Conservation (phyloP, 441 rosid species). For the Eugenia klotzschiana region DNA sequence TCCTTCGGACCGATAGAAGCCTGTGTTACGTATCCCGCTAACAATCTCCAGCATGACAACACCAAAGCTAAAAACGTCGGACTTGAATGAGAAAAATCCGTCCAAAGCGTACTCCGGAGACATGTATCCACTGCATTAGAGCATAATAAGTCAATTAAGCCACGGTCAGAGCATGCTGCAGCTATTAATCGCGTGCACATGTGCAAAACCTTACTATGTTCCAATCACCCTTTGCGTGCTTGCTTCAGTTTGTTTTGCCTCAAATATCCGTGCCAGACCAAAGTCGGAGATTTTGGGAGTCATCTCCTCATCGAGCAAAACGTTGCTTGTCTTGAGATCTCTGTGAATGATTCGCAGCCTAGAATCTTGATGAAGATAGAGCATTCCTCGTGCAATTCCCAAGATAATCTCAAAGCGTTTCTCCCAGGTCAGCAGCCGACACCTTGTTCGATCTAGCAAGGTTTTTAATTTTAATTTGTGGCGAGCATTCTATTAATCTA, state of each 20-base stretch:
- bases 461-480: not conserved
- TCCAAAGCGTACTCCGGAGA: not conserved
- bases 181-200: not conserved
- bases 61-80: not conserved
- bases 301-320: constrained; percentile 34
- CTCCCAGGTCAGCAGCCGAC: constrained; percentile 29
- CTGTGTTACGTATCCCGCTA: not conserved
- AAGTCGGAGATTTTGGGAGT: constrained; percentile 38
- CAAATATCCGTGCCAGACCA: constrained; percentile 40
- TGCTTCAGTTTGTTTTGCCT: constrained; percentile 41
- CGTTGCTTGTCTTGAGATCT: constrained; percentile 32
- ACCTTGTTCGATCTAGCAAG: constrained; percentile 21
- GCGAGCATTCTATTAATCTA: not conserved
- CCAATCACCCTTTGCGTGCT: constrained; percentile 47
- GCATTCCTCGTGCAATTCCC: constrained; percentile 49
- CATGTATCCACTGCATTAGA: not conserved
- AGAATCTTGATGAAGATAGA: constrained; percentile 66
- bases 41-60: not conserved
- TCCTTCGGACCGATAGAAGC: not conserved
- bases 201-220: constrained; percentile 32
- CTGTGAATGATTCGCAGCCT: constrained; percentile 43
- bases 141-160: not conserved
- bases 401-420: constrained; percentile 27
- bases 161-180: rapidly evolving
- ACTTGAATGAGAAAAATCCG: not conserved